Evolutionary conservation across 2,329 filamentous ascomycete species (phyloP).

Genomic region (Penicillium palitans): DNA sequence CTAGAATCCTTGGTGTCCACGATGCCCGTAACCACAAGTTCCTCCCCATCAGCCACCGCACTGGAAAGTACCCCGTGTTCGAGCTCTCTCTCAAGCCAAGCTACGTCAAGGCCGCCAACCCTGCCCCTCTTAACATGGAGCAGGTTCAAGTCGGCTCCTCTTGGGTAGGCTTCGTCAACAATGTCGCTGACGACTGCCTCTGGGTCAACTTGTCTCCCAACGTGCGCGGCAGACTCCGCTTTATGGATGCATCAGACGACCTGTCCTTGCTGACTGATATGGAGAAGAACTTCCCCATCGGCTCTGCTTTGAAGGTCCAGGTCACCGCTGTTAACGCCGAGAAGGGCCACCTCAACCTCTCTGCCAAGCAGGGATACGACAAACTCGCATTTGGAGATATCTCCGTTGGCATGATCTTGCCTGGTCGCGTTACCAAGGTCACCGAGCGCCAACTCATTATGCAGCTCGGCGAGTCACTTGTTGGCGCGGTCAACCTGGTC

Average conservation of each 20-base stretch:
- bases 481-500: constrained; percentile 76
- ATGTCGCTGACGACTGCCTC: constrained; percentile 72
- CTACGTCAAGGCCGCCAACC: constrained; percentile 52
- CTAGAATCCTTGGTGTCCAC: constrained; percentile 81
- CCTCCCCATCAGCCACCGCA: constrained; percentile 83
- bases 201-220: constrained; percentile 92
- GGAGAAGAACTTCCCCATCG: constrained; percentile 77
- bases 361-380: constrained; percentile 66
- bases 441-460: constrained; percentile 81
- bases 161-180: constrained; percentile 87
- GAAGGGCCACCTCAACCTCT: constrained; percentile 77
- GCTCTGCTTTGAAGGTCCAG: constrained; percentile 80
- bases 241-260: constrained; percentile 85
- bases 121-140: constrained; percentile 68
- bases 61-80: constrained; percentile 73
- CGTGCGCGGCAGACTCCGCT: constrained; percentile 77
- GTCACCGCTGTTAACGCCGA: constrained; percentile 72
- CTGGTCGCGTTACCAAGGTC: constrained; percentile 80
- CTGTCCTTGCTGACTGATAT: constrained; percentile 75
- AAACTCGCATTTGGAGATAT: constrained; percentile 69
- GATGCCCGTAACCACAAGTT: constrained; percentile 89
- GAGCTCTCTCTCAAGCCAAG: constrained; percentile 82
- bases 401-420: constrained; percentile 75
- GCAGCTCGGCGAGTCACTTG: constrained; percentile 76
- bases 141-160: constrained; percentile 70